Evolutionary conservation across 2,329 filamentous ascomycete genomes (phyloP).

Genomic region (Penicillium sp.): DNA sequence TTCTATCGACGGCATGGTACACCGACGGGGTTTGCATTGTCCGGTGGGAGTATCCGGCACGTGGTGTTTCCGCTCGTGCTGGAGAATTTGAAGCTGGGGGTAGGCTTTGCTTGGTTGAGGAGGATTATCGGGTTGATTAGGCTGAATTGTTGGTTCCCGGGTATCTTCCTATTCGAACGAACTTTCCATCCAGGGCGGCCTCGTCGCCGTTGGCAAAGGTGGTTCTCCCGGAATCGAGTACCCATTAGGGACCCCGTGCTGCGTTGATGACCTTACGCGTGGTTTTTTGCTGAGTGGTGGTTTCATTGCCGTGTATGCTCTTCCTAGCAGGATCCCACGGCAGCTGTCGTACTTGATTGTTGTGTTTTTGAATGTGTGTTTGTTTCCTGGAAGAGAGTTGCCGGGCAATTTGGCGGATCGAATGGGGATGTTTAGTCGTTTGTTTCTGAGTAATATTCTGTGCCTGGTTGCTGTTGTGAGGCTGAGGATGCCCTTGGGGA

Average conservation of each 20-base stretch:
- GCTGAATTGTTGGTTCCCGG: constrained; percentile 17
- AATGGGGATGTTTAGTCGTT: constrained; percentile 36
- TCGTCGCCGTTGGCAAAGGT: constrained; percentile 17
- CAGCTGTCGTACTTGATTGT: constrained; percentile 34
- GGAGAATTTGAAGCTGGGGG: constrained; percentile 12
- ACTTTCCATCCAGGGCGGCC: constrained; percentile 9
- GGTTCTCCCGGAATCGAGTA: constrained; percentile 19
- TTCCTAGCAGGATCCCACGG: constrained; percentile 28
- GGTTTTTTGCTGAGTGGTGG: constrained; percentile 39
- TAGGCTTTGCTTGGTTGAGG: constrained; percentile 24
- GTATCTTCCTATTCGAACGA: constrained; percentile 16
- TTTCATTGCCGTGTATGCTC: constrained; percentile 39
- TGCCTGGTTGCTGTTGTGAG: constrained; percentile 29
- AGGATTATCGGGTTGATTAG: constrained; percentile 20
- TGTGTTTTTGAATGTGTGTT: constrained; percentile 35
- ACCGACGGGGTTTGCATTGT: constrained; percentile 19
- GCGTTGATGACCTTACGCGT: constrained; percentile 32
- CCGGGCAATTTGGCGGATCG: constrained; percentile 37
- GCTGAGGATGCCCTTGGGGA: constrained; percentile 31
- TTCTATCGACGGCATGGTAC: constrained; percentile 19
- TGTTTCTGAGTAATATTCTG: constrained; percentile 31
- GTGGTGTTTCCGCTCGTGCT: constrained; percentile 25
- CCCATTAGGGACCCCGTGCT: constrained; percentile 14
- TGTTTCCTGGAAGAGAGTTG: constrained; percentile 35
- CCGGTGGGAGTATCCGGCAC: constrained; percentile 21